Percentiles rank a stretch among this genome's conserved stretches.
phyloP scores from a whole-genome alignment of 2,329 filamentous ascomycete genomes.

The Macroventuria anomochaeta region DNA sequence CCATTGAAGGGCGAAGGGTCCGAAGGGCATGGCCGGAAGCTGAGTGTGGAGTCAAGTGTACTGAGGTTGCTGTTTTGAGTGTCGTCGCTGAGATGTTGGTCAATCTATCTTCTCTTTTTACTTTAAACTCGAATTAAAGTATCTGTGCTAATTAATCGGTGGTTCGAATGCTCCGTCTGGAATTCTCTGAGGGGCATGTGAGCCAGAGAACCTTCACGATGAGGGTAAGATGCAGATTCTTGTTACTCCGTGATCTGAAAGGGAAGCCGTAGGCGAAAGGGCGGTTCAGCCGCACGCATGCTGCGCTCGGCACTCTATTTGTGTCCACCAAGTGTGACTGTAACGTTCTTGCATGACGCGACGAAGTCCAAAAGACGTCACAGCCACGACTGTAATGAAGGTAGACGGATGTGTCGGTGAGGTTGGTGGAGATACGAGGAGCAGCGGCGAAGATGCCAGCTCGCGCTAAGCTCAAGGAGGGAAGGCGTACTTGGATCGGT shows the following conservation, averaged over 20 bases:
- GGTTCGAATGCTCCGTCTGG: background rate
- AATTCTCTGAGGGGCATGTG: background rate
- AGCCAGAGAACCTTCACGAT: background rate
- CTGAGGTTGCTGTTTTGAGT: background rate
- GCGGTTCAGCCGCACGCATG: slow-evolving; percentile 21
- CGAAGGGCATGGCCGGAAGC: slow-evolving; percentile 30
- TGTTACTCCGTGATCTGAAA: background rate
- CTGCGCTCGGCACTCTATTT: slow-evolving; percentile 8
- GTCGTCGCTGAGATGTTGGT: too few species aligned
- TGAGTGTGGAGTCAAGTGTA: background rate
- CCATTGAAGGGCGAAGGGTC: slow-evolving; percentile 42
- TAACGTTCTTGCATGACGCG: background rate
- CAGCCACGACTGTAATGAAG: background rate
- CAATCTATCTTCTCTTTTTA: background rate
- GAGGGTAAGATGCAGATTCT: background rate
- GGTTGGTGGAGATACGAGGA: background rate
- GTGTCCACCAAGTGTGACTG: background rate
- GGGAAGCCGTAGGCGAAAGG: slow-evolving; percentile 12
- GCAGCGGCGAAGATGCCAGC: background rate
- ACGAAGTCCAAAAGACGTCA: background rate
- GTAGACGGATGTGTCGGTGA: too few species aligned
- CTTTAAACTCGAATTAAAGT: background rate
- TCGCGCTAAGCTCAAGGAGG: background rate
- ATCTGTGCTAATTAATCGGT: background rate
- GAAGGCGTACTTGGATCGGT: background rate